A percentile compares a stretch with the other conserved stretches of the same genome.
phyloP scores from a whole-genome alignment of 306 rosid species.

The Morella rubra region DNA sequence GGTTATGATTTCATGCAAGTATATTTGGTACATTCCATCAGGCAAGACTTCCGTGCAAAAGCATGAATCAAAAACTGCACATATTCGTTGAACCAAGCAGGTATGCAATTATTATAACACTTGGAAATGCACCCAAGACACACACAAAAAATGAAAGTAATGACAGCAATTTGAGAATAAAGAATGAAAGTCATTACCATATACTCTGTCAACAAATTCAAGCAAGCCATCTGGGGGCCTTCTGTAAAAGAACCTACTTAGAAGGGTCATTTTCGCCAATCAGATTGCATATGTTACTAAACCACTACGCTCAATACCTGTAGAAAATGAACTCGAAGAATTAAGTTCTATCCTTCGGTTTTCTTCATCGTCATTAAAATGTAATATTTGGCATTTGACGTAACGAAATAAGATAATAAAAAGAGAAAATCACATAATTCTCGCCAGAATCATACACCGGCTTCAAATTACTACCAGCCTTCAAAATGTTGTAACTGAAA shows the following conservation, averaged over 20 bases:
- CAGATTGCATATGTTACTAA: background rate
- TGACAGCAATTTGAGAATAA: conserved; percentile 8
- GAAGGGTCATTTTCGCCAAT: conserved; percentile 64
- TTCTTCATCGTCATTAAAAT: conserved; percentile 1
- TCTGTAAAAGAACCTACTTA: conserved; percentile 91
- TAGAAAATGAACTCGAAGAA: conserved; percentile 29
- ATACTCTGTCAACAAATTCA: conserved; percentile 83
- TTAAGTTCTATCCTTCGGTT: conserved; percentile 25
- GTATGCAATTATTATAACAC: background rate
- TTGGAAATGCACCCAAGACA: background rate
- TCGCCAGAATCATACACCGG: background rate
- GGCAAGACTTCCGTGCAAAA: conserved; percentile 89
- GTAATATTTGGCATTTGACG: background rate
- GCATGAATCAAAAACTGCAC: conserved; percentile 94
- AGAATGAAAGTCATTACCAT: conserved; percentile 47
- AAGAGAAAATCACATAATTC: background rate
- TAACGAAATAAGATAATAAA: background rate
- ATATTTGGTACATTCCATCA: conserved; percentile 80
- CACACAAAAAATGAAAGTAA: background rate
- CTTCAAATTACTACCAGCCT: background rate
- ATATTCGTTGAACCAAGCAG: background rate
- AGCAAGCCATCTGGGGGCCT: conserved; percentile 97
- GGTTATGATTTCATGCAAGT: conserved; percentile 68
- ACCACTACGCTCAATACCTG: conserved; percentile 30
- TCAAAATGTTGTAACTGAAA: background rate